These are phyloP conservation scores for Antrodiella citrinella DNA, from an alignment of 768 basidiomycete genomes.

Conservation along the genomic window DNA sequence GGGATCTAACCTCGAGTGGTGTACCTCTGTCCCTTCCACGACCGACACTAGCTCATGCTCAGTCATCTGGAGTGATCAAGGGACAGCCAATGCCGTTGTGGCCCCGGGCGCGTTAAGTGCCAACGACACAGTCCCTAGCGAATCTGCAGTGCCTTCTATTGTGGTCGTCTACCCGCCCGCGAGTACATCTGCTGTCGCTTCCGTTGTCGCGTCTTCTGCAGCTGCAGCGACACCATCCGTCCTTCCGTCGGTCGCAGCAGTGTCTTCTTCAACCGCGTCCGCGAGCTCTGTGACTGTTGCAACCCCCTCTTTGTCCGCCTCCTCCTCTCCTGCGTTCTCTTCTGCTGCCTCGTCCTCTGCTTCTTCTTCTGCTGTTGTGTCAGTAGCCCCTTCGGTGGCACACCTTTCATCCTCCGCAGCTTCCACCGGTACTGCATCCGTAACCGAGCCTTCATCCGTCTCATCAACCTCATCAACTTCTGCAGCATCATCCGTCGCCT, in stretches of 20 bases:
- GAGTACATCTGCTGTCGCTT: background rate
- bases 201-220: background rate
- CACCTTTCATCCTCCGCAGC: background rate
- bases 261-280: background rate
- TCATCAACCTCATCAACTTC: slow-evolving; percentile 2
- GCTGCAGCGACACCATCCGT: background rate
- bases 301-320: background rate
- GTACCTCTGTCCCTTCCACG: slow-evolving; percentile 39
- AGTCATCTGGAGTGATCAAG: slow-evolving; percentile 46
- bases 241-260: background rate
- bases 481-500: background rate
- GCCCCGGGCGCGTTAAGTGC: slow-evolving; percentile 13
- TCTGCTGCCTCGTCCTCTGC: slow-evolving; percentile 4
- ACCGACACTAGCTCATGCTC: slow-evolving; percentile 32
- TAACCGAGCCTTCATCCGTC: slow-evolving; percentile 1
- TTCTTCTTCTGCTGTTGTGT: slow-evolving; percentile 4
- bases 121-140: slow-evolving; percentile 7
- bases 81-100: slow-evolving; percentile 3
- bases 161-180: too few species aligned
- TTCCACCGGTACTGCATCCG: slow-evolving; percentile 2
- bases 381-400: slow-evolving; percentile 2
- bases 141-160: slow-evolving; percentile 2
- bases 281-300: slow-evolving; percentile 1
- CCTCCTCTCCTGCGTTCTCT: slow-evolving; percentile 3
- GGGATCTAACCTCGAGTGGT: slow-evolving; percentile 45